Evolutionary conservation across 2,329 filamentous ascomycete genomes (phyloP).

Genomic region (Onygenales sp.): DNA sequence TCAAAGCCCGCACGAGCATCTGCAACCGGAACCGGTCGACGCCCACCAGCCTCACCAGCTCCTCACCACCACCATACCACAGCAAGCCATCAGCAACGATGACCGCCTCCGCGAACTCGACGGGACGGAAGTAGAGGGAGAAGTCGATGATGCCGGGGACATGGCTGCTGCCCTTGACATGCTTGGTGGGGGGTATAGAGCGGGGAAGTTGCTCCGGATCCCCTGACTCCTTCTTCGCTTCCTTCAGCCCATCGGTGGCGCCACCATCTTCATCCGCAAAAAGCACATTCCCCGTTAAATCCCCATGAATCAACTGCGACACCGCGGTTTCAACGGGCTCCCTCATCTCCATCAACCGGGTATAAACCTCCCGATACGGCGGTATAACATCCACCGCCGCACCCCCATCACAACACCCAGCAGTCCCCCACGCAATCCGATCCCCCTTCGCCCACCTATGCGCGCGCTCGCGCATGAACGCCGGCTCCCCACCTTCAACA

Average conservation of each 20-base stretch:
- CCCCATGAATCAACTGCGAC: constrained; percentile 6
- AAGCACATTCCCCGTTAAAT: constrained; percentile 7
- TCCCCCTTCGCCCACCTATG: constrained; percentile 8
- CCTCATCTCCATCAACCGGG: not conserved
- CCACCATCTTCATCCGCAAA: not conserved
- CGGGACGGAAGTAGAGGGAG: constrained; percentile 8
- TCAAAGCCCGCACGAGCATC: constrained; percentile 9
- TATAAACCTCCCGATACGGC: not conserved
- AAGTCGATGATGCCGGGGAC: constrained; percentile 6
- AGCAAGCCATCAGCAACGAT: constrained; percentile 6
- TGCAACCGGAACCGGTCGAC: constrained; percentile 3
- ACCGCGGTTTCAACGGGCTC: not conserved
- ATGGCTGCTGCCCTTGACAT: not conserved
- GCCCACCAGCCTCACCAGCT: constrained; percentile 4
- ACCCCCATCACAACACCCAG: not conserved
- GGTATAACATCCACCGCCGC: not conserved
- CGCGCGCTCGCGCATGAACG: constrained; percentile 1
- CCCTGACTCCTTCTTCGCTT: not conserved
- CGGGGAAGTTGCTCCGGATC: not conserved
- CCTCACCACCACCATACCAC: constrained; percentile 6
- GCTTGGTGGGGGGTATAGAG: not conserved
- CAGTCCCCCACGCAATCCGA: constrained; percentile 4
- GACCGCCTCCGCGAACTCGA: constrained; percentile 5
- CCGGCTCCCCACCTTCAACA: not conserved
- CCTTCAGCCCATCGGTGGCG: too few relatives aligned